phyloP scores from a whole-genome alignment of 768 basidiomycete species.

The Cyclocybe cylindracea region DNA sequence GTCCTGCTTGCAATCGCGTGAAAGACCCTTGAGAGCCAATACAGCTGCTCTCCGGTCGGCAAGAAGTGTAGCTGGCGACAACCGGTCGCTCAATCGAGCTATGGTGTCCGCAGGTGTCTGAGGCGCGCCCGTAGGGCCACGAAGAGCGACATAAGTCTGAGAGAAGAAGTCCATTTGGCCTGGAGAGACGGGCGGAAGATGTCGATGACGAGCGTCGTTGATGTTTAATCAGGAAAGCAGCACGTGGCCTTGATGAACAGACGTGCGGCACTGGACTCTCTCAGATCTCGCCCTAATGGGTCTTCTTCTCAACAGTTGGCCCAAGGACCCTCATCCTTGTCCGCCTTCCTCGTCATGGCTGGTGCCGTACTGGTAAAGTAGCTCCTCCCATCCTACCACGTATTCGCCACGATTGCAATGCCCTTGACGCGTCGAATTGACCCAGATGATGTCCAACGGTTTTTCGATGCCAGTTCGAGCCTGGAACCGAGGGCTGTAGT shows the following conservation, averaged over 20 bases:
- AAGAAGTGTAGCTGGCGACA: slow-evolving; percentile 86
- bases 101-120: slow-evolving; percentile 89
- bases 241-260: no score
- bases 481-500: slow-evolving; percentile 63
- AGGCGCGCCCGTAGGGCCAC: slow-evolving; percentile 80
- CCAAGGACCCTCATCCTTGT: no score
- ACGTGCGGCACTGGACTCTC: no score
- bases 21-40: slow-evolving; percentile 89
- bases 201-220: no score
- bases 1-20: slow-evolving; percentile 88
- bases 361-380: no score
- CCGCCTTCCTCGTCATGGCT: no score
- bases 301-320: no score
- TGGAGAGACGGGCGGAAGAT: no score
- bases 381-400: no score
- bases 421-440: slow-evolving; percentile 8
- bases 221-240: no score
- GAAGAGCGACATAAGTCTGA: slow-evolving; percentile 82
- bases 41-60: slow-evolving; percentile 93
- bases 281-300: no score
- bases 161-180: slow-evolving; percentile 77
- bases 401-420: background rate
- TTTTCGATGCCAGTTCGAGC: slow-evolving; percentile 36
- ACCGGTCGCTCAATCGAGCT: slow-evolving; percentile 81
- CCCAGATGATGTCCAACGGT: slow-evolving; percentile 17